Conservation (phyloP, 176 grass and related monocot genomes). For the Panicum miliaceum region DNA sequence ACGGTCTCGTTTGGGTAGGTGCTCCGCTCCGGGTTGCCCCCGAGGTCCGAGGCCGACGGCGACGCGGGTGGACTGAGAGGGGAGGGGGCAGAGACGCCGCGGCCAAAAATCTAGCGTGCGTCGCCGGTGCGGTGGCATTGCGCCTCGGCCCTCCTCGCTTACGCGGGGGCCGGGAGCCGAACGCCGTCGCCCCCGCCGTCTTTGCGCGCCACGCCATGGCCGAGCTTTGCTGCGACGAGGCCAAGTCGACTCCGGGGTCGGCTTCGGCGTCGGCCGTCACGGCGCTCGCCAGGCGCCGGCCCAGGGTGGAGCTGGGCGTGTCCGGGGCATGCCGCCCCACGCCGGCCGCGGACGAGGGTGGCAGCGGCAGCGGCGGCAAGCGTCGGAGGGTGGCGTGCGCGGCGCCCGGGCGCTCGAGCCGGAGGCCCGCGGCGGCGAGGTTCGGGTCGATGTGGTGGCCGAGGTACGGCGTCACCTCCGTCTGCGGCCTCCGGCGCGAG, state of each 20-base stretch:
- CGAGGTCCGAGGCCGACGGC: conserved; percentile 28
- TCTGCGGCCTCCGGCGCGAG: conserved; percentile 54
- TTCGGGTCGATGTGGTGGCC: conserved; percentile 37
- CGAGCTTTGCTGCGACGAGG: conserved; percentile 63
- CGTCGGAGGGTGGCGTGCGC: conserved; percentile 45
- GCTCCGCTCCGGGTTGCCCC: neutral
- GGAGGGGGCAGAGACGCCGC: neutral
- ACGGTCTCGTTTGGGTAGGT: conserved; percentile 2
- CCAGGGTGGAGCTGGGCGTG: conserved; percentile 9
- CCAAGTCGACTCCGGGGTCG: conserved; percentile 29
- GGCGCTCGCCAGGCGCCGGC: conserved; percentile 19
- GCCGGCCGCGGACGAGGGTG: neutral
- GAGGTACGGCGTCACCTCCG: conserved; percentile 57
- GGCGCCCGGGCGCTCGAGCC: neutral
- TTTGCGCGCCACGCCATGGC: conserved; percentile 45
- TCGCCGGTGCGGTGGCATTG: neutral
- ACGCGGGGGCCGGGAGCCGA: neutral
- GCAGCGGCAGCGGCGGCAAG: neutral
- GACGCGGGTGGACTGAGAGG: conserved; percentile 23
- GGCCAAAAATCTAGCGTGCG: conserved; percentile 12
- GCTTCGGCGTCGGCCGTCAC: conserved; percentile 16
- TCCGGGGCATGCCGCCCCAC: neutral
- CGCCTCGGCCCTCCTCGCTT: conserved; percentile 2
- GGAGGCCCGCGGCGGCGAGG: neutral
- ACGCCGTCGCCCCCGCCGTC: too few species aligned